Percentiles rank a stretch among this genome's conserved stretches.
These are phyloP conservation scores for Pyrus hybrid DNA, from an alignment of 331 rosid species.

Conservation along the genomic window DNA sequence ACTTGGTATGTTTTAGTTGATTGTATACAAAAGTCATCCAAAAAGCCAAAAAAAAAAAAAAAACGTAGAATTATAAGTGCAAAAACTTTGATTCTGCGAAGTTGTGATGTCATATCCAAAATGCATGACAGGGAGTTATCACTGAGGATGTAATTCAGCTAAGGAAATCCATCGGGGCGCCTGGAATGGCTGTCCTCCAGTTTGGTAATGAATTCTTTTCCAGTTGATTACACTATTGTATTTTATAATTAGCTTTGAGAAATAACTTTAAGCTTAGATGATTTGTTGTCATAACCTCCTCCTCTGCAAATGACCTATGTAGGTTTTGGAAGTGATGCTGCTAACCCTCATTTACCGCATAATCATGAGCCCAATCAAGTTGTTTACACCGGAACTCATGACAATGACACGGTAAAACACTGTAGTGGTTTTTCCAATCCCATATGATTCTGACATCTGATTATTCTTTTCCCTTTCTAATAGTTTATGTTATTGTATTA, in stretches of 20 bases:
- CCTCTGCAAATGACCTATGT: neutral
- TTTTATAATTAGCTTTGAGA: neutral
- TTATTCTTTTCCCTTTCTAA: slow-evolving; percentile 1
- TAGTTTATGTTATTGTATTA: slow-evolving; percentile 7
- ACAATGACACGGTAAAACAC: slow-evolving; percentile 72
- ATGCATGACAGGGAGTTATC: slow-evolving; percentile 80
- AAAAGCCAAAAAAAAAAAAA: no score
- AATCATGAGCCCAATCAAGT: slow-evolving; percentile 89
- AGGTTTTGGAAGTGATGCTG: slow-evolving; percentile 80
- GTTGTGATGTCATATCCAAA: slow-evolving; percentile 46
- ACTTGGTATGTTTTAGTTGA: slow-evolving; percentile 50
- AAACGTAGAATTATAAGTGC: no score
- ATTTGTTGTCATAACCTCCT: neutral
- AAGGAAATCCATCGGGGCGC: slow-evolving; percentile 82
- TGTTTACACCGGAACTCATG: slow-evolving; percentile 94
- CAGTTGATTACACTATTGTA: slow-evolving; percentile 3
- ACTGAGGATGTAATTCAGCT: slow-evolving; percentile 43
- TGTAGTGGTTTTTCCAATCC: slow-evolving; percentile 4
- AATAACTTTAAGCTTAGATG: neutral
- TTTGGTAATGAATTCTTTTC: slow-evolving; percentile 50
- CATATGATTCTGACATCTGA: neutral
- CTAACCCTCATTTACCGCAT: slow-evolving; percentile 87
- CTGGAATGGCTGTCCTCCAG: slow-evolving; percentile 99
- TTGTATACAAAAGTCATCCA: neutral
- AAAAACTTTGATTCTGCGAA: no score